Evolutionary conservation across 805 yeast species (phyloP), one percentile per base, ranked within the genome.

Genomic region (Suhomyces emberorum): DNA sequence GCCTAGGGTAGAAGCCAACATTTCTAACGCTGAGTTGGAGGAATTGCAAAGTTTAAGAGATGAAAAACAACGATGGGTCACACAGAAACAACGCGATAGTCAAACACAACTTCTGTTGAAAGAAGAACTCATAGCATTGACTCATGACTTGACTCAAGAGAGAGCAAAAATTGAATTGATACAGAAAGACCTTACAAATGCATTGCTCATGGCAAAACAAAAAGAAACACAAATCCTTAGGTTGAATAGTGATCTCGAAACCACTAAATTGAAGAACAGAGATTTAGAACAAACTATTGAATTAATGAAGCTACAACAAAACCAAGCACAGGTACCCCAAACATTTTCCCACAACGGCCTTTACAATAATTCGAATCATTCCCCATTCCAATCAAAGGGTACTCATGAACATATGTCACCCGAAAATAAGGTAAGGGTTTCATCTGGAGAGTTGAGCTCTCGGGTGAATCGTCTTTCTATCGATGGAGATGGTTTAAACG

Each of bases 191-290:
- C 69, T 71, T 32, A 76, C 81, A 3, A 68, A 66, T 27, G 68
- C 72, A 32, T 62, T 63, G 29, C 63, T 81, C 47, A 63, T 71
- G 37, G 53, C 76, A 16, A 82, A 82, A 54, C 79, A 85, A 21
- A 79, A 77, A 44, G 93, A 85, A 32, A 77, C 86, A 0, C 88
- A 81, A 52, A 56, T 85, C 7, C 65, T 72, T 28, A 62, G 93
- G 29, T 60, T 78, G 16, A 73, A 65, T 28, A 72, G 78, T 31
- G 93, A 86, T 49, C 55, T 80, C 32, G 88, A 81, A 30, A 71
- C 67, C 29, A 67, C 81, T 3, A 74, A 72, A 35, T 55, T 70
- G n/a, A 72, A 71, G 46, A 68, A 76, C 9, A 52, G 68, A 21
- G 78, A 77, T 39, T 55, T 82, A 39, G 83, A 79, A 49, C 72